These are phyloP conservation scores for Nannochloropsis salina DNA, from an alignment of 108 stramenopile species.

Conservation along the genomic window DNA sequence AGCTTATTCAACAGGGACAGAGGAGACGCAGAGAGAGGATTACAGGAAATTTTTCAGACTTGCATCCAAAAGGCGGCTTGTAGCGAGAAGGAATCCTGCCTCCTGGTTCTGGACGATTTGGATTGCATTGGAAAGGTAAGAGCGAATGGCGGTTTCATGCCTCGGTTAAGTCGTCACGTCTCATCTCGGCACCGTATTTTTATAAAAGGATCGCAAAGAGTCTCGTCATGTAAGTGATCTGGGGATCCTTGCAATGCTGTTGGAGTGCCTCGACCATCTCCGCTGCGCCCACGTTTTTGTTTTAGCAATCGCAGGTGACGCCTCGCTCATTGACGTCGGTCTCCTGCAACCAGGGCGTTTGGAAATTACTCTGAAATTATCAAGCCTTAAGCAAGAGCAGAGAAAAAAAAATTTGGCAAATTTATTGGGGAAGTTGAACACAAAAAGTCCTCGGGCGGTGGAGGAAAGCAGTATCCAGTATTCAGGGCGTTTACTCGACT, in stretches of 20 bases:
- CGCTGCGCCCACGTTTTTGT: background rate
- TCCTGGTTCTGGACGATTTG: background rate
- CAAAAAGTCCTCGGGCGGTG: background rate
- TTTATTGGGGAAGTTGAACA: background rate
- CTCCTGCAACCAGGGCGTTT: background rate
- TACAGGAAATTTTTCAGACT: background rate
- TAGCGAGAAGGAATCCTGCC: background rate
- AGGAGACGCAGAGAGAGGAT: background rate
- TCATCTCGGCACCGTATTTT: background rate
- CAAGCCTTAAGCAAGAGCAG: background rate
- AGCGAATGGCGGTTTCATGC: background rate
- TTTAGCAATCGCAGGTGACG: background rate
- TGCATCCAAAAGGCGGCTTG: background rate
- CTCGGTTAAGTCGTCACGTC: background rate
- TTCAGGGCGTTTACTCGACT: background rate
- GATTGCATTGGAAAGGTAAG: constrained; percentile 1
- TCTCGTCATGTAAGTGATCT: background rate
- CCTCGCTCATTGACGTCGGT: background rate
- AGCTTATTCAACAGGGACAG: background rate
- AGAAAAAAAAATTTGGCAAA: background rate
- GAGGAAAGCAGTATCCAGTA: background rate
- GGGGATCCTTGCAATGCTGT: background rate
- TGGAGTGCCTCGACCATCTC: background rate
- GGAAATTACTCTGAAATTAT: background rate
- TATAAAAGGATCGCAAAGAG: background rate